phyloP scores from a whole-genome alignment of 139 green algal genomes.

The Chlamydomonas urium region DNA sequence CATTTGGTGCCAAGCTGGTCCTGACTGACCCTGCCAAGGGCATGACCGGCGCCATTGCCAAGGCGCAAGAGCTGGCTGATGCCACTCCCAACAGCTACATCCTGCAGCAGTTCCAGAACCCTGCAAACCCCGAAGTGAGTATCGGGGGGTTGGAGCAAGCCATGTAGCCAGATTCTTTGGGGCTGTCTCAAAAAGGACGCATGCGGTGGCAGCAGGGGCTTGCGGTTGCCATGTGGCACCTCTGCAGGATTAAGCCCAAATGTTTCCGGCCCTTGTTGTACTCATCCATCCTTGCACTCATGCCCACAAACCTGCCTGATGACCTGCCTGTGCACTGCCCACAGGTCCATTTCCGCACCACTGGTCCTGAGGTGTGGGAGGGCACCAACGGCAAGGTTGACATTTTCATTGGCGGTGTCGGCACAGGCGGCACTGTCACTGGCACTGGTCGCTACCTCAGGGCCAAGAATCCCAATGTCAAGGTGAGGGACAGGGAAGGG shows the following conservation, averaged over 20 bases:
- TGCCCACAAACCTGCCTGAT: not conserved
- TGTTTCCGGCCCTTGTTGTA: too few species aligned
- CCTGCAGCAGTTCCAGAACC: constrained; percentile 94
- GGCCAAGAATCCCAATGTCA: constrained; percentile 79
- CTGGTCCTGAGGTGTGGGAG: constrained; percentile 84
- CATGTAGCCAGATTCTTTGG: not conserved
- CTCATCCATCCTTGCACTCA: not conserved
- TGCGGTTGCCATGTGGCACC: not conserved
- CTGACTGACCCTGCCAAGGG: constrained; percentile 87
- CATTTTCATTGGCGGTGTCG: constrained; percentile 84
- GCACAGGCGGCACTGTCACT: constrained; percentile 94
- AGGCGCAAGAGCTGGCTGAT: constrained; percentile 78
- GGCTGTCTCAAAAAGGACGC: not conserved
- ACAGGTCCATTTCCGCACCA: constrained; percentile 36
- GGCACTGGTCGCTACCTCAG: constrained; percentile 87
- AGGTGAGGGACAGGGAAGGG: constrained; percentile 35
- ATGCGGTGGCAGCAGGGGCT: not conserved
- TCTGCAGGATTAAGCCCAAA: too few species aligned
- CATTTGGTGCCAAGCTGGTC: constrained; percentile 85
- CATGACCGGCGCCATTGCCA: constrained; percentile 83
- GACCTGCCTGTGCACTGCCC: constrained; percentile 23
- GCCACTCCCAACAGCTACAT: constrained; percentile 69
- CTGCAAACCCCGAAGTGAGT: constrained; percentile 66
- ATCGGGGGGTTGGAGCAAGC: not conserved
- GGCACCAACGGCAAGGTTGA: constrained; percentile 54